Base-by-base conservation (phyloP, 495 filamentous ascomycete genomes). In the Penicillium lagena region DNA sequence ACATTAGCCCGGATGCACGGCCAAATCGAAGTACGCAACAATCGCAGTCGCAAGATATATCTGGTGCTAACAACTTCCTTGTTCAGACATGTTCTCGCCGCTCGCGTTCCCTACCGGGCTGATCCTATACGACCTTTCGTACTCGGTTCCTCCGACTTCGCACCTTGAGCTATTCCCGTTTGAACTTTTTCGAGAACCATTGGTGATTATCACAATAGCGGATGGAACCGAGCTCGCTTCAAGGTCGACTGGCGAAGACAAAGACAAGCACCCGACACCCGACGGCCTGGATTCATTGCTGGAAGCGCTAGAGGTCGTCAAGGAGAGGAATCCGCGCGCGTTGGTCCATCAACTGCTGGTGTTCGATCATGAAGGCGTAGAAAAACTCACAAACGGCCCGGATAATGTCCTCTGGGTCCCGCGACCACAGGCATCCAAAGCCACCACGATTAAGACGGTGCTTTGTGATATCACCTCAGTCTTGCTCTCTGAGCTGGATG, bases 391-490 rank as follows among this genome's bases (percentile, higher is more conserved):
- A 15, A 70, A 67, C 64, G 66, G 68, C 17, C 63, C 75, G 29
- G 62, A 71, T 27, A 69, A 68, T 54, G 64, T 94, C 29, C 69
- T 86, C 31, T 75, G 81, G 40, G 80, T 98, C 12, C 90, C 89
- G n/a, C 76, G 82, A 0, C 71, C 72, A 12, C 75, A 83, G 44
- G 72, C 79, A 13, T 87, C 81, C 30, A 86, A 82, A 59, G 77
- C 81, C 36, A 94, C 89, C n/a, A 95, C 87, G 4, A 90, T 95
- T 72, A 95, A 93, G 63, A 95, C 89, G 2, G 79, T 95, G 49
- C 83, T 97, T 75, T 95, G 93, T 58, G 90, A 96, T 64, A 78
- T 96, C 37, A 91, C 89, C 5, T 84, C 88, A 13, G 55, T 85
- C 12, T 66, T 99, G 33, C 73, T 99, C 15, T 87, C 85, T 9